phyloP scores from a whole-genome alignment of 306 rosid genomes.

The Rosa chinensis region DNA sequence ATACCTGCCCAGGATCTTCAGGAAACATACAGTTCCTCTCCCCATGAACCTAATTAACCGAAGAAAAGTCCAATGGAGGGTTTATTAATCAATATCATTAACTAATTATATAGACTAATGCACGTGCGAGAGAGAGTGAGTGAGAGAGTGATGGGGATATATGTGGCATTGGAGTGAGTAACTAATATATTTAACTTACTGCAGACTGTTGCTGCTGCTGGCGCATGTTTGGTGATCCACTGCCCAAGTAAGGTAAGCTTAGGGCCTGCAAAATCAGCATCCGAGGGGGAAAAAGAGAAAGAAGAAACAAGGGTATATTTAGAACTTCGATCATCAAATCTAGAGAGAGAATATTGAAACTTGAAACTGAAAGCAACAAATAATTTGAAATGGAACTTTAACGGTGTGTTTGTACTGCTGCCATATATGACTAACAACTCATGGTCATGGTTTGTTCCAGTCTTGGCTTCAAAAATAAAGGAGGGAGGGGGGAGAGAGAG shows the following conservation, averaged over 20 bases:
- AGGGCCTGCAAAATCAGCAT: constrained; percentile 66
- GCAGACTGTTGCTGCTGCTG: constrained; percentile 48
- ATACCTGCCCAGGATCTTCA: constrained; percentile 97
- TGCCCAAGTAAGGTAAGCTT: constrained; percentile 86
- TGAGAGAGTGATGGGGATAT: background rate
- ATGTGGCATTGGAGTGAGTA: background rate
- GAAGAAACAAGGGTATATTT: constrained; percentile 10
- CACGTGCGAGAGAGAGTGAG: constrained; percentile 24
- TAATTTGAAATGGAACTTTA: constrained; percentile 33
- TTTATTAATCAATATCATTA: constrained; percentile 45
- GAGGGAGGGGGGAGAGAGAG: background rate
- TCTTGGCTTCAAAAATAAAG: constrained; percentile 28
- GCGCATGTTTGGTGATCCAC: constrained; percentile 59
- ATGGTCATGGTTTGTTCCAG: constrained; percentile 26
- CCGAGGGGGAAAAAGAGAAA: constrained; percentile 10
- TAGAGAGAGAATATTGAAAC: constrained; percentile 1
- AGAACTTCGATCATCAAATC: constrained; percentile 31
- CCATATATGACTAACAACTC: constrained; percentile 21
- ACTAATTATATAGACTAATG: constrained; percentile 15
- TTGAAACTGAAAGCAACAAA: constrained; percentile 25
- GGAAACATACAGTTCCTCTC: constrained; percentile 89
- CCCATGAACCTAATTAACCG: constrained; percentile 67
- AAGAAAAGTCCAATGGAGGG: constrained; percentile 41
- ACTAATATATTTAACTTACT: constrained; percentile 47
- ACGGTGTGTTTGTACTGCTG: constrained; percentile 30